These are phyloP conservation scores for Globisporangium cystogenes DNA, from an alignment of 352 stramenopile species.

Conservation along the genomic window DNA sequence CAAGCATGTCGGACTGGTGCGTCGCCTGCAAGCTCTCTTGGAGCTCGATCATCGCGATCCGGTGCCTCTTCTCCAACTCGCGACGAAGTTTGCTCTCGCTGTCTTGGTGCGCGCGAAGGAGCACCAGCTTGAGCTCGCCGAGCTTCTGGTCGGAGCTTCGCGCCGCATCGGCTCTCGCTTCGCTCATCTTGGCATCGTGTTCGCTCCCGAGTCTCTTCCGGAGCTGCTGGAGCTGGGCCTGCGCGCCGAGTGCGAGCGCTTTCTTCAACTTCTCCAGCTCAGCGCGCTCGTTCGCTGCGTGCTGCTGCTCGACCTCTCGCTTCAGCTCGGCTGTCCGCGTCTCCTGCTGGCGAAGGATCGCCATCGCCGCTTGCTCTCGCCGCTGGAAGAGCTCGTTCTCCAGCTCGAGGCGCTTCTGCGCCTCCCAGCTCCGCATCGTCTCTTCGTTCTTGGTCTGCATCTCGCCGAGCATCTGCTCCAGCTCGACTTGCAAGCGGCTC, in stretches of 20 bases:
- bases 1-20: conserved; percentile 21
- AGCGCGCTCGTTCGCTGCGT: conserved; percentile 28
- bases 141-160: conserved; percentile 29
- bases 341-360: conserved; percentile 40
- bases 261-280: conserved; percentile 60
- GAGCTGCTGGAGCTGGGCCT: conserved; percentile 58
- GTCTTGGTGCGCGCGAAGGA: conserved; percentile 26
- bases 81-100: conserved; percentile 30
- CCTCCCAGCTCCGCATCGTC: conserved; percentile 29
- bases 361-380: conserved; percentile 27
- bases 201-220: conserved; percentile 31
- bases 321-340: conserved; percentile 33
- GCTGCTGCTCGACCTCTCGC: conserved; percentile 28
- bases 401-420: conserved; percentile 33
- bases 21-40: conserved; percentile 36
- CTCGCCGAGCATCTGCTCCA: conserved; percentile 18
- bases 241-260: conserved; percentile 46
- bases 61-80: conserved; percentile 39
- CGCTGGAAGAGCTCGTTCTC: conserved; percentile 38
- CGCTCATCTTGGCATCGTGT: conserved; percentile 26
- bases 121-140: conserved; percentile 33
- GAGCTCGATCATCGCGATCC: conserved; percentile 39
- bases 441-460: conserved; percentile 26
- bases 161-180: conserved; percentile 22
- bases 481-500: conserved; percentile 30